phyloP scores from a whole-genome alignment of 2,329 filamentous ascomycete genomes.

The Fusarium tupiense region DNA sequence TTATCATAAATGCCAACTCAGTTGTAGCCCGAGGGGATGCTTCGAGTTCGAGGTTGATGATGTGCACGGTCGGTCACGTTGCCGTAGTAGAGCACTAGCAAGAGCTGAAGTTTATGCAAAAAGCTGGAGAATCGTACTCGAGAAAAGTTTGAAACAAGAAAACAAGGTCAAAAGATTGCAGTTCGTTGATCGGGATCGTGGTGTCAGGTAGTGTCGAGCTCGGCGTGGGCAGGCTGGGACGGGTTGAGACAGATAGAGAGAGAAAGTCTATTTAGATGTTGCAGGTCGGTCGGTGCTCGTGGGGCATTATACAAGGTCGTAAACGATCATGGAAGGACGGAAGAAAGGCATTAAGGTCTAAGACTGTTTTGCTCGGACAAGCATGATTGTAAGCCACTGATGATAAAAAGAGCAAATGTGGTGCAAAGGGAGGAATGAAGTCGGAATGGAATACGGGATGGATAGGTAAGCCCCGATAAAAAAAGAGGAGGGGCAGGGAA shows the following conservation, averaged over 20 bases:
- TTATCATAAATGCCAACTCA: constrained; percentile 41
- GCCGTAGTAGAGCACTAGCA: constrained; percentile 23
- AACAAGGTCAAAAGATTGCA: constrained; percentile 2
- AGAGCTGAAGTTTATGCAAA: constrained; percentile 32
- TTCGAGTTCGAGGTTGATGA: constrained; percentile 30
- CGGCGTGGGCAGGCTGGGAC: constrained; percentile 30
- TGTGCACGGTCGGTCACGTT: constrained; percentile 34
- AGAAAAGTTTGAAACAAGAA: not conserved
- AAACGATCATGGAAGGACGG: constrained; percentile 39
- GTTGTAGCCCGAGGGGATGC: constrained; percentile 20
- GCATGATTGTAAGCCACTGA: constrained; percentile 35
- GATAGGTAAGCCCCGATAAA: constrained; percentile 33
- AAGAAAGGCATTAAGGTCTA: constrained; percentile 44
- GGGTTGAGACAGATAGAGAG: constrained; percentile 12
- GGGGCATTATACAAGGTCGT: constrained; percentile 43
- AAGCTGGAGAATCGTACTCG: constrained; percentile 6
- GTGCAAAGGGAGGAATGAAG: constrained; percentile 39
- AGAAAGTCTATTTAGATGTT: constrained; percentile 37
- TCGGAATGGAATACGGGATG: constrained; percentile 35
- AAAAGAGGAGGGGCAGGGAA: constrained; percentile 44
- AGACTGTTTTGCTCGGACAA: constrained; percentile 36
- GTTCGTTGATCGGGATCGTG: constrained; percentile 5
- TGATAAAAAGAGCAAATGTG: constrained; percentile 24
- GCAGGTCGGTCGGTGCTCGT: constrained; percentile 39
- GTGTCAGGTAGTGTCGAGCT: constrained; percentile 23